Evolutionary conservation across 495 filamentous ascomycete genomes (phyloP).

Genomic region (Trichocladium antarcticum): DNA sequence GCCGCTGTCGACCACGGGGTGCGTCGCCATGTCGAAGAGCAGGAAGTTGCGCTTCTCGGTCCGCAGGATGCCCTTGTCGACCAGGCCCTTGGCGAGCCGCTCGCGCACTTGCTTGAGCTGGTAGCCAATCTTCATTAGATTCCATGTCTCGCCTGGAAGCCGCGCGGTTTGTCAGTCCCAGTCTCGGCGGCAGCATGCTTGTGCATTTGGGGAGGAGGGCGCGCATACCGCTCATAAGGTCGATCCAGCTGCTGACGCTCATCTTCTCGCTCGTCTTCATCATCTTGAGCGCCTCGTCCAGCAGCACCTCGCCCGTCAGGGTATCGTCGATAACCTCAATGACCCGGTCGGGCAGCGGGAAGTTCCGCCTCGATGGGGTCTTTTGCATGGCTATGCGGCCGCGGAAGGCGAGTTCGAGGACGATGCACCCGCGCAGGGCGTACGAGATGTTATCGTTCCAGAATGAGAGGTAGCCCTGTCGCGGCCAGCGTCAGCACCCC

Average conservation of each 20-base stretch:
- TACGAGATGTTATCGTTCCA: slow-evolving; percentile 99
- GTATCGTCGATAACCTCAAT: slow-evolving; percentile 98
- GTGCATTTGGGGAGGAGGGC: background rate
- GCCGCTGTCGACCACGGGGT: slow-evolving; percentile 92
- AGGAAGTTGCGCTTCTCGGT: slow-evolving; percentile 99
- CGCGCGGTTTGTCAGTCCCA: background rate
- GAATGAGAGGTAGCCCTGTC: slow-evolving; percentile 90
- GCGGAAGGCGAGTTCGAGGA: slow-evolving; percentile 90
- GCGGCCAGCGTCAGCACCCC: background rate
- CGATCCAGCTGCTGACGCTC: slow-evolving; percentile 98
- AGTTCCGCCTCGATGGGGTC: slow-evolving; percentile 81
- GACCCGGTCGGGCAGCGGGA: slow-evolving; percentile 80
- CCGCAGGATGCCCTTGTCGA: slow-evolving; percentile 95
- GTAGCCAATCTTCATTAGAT: slow-evolving; percentile 99
- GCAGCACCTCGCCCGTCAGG: slow-evolving; percentile 89
- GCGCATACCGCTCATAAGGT: slow-evolving; percentile 87
- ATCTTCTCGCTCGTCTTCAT: slow-evolving; percentile 99
- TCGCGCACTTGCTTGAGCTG: slow-evolving; percentile 98
- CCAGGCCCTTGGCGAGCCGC: slow-evolving; percentile 91
- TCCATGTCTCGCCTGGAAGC: slow-evolving; percentile 87
- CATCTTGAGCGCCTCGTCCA: slow-evolving; percentile 98
- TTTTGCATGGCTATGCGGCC: slow-evolving; percentile 98
- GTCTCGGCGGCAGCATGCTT: background rate
- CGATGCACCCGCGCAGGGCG: slow-evolving; percentile 92
- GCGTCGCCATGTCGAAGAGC: slow-evolving; percentile 98